Base-by-base conservation (phyloP, 352 stramenopile species). In the Phytopythium oedochilum region DNA sequence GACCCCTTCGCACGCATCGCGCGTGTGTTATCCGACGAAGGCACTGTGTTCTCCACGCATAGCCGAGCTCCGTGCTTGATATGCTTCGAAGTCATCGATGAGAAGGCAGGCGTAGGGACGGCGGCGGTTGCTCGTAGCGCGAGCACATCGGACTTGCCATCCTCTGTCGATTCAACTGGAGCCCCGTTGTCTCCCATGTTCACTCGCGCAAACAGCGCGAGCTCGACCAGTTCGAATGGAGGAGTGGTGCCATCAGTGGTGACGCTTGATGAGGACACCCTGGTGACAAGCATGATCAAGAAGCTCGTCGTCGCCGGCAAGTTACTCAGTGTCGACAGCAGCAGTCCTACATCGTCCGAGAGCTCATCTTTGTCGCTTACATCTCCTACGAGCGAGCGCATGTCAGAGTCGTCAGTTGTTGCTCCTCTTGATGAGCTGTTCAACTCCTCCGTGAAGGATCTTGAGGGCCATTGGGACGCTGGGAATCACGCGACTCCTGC, bases 41-140 rank as follows among this genome's bases (percentile, higher is more conserved):
- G 82, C 8, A 90, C 78, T 3, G 82, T 92, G 1, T 92, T 92
- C 47, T 90, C 79, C n/a, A 92, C 82, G 1, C 79, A 90, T 54
- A 89, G 78, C 29, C 71, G 82, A 25, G 79, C 82, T 0, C 82
- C 82, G 5, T 89, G 79, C 39, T 54, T 92, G 56, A 52, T 92
- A 15, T 90, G 77, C 55, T 92, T 92, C 45, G 82, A 92, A 53
- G 82, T 89, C 31, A 82, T 92, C 34, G 67, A 89, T 59, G 80
- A 91, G n/a, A 76, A 69, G 42, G 70, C 68, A 11, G 72, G 71
- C 2, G 36, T 44, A 10, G 31, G 31, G 2, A 4, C 34, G 1
- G 2, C 8, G 22, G 11, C 20, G 0, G 4, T 9, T 12, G n/a
- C 60, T 42, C 36, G 38, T 17, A 49, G 17, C 29, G 34, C 20